Evolutionary conservation across 2,329 filamentous ascomycete species (phyloP), one percentile per base, ranked within the genome.

Genomic region (Coniochaeta prunicola): DNA sequence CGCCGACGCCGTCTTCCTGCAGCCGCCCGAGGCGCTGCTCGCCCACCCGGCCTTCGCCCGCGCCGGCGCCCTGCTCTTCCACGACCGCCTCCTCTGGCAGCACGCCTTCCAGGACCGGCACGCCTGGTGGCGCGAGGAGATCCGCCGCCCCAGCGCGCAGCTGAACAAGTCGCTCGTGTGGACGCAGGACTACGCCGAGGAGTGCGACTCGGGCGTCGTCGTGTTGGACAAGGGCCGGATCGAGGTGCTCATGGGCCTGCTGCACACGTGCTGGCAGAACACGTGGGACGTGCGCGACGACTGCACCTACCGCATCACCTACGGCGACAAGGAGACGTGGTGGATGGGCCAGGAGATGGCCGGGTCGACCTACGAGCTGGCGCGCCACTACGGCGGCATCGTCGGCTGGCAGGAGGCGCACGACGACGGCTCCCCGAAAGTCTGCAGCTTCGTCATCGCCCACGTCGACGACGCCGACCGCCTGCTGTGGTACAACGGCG

Each of bases 251-350:
- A 67, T 74, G 12, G 76, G 69, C 0, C 63, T 79, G 1, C 62
- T 79, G 8, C 76, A 77, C 53, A 65, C 69, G 0, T 72, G 68
- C n/a, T 79, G 76, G 77, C 76, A 78, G 62, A 79, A 79, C 56
- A 72, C 71, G 1, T 64, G 69, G 7, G 63, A 60, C 0, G 75
- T 77, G 1, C 70, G 76, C 0, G 71, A 76, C 3, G 66, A 73
- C 28, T 67, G 73, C 10, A 76, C 75, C 1, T 78, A 77, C 59
- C 67, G 68, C 33, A 64, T 76, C 30, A 74, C 68, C 0, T 73
- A 78, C 24, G 77, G 77, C 0, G 77, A 79, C 38, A 78, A 79
- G 61, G 77, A 79, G 61, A 74, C 69, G 0, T 79, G 71, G 69
- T 79, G 76, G 77, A 67, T 79, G 24, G 76, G 75, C 0, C 67